Evolutionary conservation across 2,329 filamentous ascomycete genomes (phyloP).

Genomic region (Penicillium capsulatum): DNA sequence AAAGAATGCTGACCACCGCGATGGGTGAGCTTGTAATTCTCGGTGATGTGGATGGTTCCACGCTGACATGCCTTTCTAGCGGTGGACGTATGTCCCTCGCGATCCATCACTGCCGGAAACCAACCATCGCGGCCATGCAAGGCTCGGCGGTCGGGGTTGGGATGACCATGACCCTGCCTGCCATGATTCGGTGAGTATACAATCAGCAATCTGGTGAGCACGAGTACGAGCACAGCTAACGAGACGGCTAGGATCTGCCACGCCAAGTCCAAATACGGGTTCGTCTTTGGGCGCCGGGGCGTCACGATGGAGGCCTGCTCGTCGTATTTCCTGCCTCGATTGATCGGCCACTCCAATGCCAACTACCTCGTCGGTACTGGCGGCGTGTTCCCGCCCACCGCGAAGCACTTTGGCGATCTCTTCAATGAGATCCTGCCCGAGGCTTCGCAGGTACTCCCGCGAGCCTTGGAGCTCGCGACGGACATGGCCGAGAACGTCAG

Average conservation of each 20-base stretch:
- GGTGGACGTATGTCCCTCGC: conserved; percentile 41
- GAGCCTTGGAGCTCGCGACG: conserved; percentile 62
- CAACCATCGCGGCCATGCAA: conserved; percentile 53
- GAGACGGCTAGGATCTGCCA: conserved; percentile 47
- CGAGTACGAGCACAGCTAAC: too few relatives aligned
- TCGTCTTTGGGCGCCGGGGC: conserved; percentile 68
- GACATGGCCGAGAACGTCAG: conserved; percentile 66
- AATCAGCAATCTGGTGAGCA: too few relatives aligned
- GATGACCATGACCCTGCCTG: conserved; percentile 57
- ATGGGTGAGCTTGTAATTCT: conserved; percentile 41
- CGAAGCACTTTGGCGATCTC: conserved; percentile 50
- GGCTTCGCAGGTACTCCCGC: conserved; percentile 58
- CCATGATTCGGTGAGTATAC: conserved; percentile 44
- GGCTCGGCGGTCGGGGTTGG: conserved; percentile 56
- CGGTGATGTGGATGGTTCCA: background rate
- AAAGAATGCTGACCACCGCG: conserved; percentile 48
- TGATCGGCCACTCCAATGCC: conserved; percentile 53
- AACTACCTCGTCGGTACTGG: conserved; percentile 57
- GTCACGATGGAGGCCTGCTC: conserved; percentile 68
- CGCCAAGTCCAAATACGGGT: conserved; percentile 62
- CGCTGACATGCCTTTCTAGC: conserved; percentile 26
- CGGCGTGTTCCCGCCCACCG: conserved; percentile 50
- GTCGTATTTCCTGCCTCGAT: conserved; percentile 66
- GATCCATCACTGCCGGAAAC: conserved; percentile 56
- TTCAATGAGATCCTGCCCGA: conserved; percentile 62